Base-by-base conservation (phyloP, 768 basidiomycete genomes). In the Strobilomyces confusus region DNA sequence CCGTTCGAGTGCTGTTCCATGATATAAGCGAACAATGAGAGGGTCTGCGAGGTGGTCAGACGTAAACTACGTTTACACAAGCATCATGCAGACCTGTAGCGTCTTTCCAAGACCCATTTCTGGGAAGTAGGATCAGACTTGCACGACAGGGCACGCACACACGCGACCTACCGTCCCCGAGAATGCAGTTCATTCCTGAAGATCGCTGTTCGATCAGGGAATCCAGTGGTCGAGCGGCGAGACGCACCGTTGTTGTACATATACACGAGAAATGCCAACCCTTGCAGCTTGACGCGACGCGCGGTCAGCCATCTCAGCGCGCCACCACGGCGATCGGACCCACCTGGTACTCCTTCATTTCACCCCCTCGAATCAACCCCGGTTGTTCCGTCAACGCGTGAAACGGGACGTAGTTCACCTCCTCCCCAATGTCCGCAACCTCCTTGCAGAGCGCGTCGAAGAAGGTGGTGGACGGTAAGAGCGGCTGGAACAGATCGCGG, bases 291-390 rank as follows among this genome's bases (percentile, higher is more conserved):
- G 4, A 33, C 22, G 17, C 0, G 45, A 45, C 6, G 12, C 9
- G 37, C 29, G 30, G 20, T 66, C 20, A 58, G 51, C 12, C 14
- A 5, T 5, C 8, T 15, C 13, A 26, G 6, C 3, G 23, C 22
- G n/a, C 7, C 49, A 2, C 58, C 43, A 34, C 44, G 42, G 9
- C 33, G 14, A 30, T 12, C 13, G 57, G 11, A 58, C 50, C 9
- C 36, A 80, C 80, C 74, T 89, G 87, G 67, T 89, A 89, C 49
- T 83, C 83, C 65, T 88, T 88, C 77, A 89, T 80, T 23, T 72
- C 67, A 15, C 85, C 87, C 9, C 77, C 78, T 17, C 69, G 69
- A 26, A 88, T 73, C 36, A 79, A 67, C 7, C 59, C 53, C 0
- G 83, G 84, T 56, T 85, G 83, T 38, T 72, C 69, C 22, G 70